Evolutionary conservation across 768 basidiomycete species (phyloP), one percentile per base, ranked within the genome.

Genomic region (Hemileccinum impolitum): DNA sequence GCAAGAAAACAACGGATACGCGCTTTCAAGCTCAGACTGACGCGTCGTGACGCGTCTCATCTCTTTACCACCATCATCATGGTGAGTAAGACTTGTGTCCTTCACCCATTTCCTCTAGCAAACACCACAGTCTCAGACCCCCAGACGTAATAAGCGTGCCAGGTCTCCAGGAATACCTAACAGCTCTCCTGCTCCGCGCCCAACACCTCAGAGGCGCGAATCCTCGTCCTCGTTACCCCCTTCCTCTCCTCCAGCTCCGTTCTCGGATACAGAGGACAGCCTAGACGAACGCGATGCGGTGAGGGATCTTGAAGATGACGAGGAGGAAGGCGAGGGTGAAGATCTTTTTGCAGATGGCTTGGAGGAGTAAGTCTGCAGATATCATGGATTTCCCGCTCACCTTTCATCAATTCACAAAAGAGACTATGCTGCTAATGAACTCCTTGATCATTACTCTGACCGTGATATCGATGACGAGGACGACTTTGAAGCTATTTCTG

Each of bases 291-390:
- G 80, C 10, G 84, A 87, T 55, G 81, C 76, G 1, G 75, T 87
- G 4, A 72, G 66, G 47, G 82, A 87, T 59, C 70, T 81, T 13
- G 82, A 83, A n/a, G 84, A 83, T 44, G 85, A 78, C 3, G 80
- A 76, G 25, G 89, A 82, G 6, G 89, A 86, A 11, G 92, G 79
- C n/a, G 90, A 88, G 18, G 92, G 82, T 32, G 95, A 97, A 67
- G 95, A 98, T 71, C 80, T 99, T 37, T 97, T 94, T 67, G 89
- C 77, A 30, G 83, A 93, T n/a, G 75, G 73, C 43, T 68, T 90
- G 50, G 81, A 87, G 66, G 77, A 76, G 94, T 90, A 63, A 57
- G 82, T 66, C 41, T 52, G 30, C 34, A 45, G 12, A 39, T 38
- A 26, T 35, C 38, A 34, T 41, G 17, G 35, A 25, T 45, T 19